A percentile compares a stretch with the other conserved stretches of the same genome.
Evolutionary conservation across 441 rosid genomes (phyloP).

Genomic region (Hura crepitans): DNA sequence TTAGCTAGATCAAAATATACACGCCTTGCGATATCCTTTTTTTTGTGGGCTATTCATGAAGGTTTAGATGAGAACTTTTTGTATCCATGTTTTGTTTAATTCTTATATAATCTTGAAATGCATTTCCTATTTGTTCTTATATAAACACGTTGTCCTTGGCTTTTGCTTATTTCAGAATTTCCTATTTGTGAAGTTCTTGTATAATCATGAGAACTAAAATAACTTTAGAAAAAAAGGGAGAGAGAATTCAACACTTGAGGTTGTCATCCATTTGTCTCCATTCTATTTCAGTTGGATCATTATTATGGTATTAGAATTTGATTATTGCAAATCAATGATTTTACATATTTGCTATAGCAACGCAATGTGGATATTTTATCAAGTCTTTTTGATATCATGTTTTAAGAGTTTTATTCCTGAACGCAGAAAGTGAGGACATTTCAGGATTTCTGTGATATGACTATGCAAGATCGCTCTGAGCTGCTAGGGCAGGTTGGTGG

Average conservation of each 20-base stretch:
- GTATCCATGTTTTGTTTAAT: too few relatives aligned
- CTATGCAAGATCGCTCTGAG: conserved; percentile 60
- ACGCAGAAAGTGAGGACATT: conserved; percentile 89
- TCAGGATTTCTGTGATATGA: conserved; percentile 75
- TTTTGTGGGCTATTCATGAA: not conserved
- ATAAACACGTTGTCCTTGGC: too few relatives aligned
- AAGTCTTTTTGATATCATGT: conserved; percentile 14
- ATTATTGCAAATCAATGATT: not conserved
- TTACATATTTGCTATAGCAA: not conserved
- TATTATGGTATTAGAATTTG: not conserved
- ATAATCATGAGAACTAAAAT: too few relatives aligned
- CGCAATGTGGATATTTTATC: not conserved
- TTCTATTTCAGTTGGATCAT: not conserved
- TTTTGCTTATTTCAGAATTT: too few relatives aligned
- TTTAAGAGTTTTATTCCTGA: conserved; percentile 13
- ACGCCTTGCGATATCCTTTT: too few relatives aligned
- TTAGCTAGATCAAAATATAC: conserved; percentile 5
- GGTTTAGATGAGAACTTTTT: not conserved
- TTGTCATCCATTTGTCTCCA: not conserved
- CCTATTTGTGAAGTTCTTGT: too few relatives aligned
- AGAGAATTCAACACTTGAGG: conserved; percentile 6
- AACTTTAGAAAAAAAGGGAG: not conserved
- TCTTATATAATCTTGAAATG: not conserved
- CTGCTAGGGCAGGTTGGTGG: conserved; percentile 73
- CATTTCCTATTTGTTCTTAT: not conserved